These are phyloP conservation scores for Pseudozyma sp. DNA, from an alignment of 1,284 basidiomycete genomes.

Conservation along the genomic window DNA sequence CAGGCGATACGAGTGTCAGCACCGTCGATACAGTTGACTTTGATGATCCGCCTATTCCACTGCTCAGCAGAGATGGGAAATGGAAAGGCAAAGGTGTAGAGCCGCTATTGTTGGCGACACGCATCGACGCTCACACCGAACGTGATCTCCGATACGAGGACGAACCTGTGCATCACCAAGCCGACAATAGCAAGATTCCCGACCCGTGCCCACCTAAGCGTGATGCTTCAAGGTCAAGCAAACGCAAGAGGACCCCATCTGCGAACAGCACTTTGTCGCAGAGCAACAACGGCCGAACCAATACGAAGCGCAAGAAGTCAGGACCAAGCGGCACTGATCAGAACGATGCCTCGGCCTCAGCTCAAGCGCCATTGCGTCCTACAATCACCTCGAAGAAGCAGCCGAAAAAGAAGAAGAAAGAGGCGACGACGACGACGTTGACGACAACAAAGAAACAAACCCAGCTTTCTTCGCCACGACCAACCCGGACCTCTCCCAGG, in stretches of 20 bases:
- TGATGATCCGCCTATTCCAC: constrained; percentile 16
- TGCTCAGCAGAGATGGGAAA: constrained; percentile 19
- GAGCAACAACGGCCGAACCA: neutral
- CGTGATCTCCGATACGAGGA: neutral
- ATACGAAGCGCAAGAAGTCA: constrained; percentile 5
- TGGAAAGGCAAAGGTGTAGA: constrained; percentile 14
- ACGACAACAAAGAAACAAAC: neutral
- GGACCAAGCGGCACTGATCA: neutral
- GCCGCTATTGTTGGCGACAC: neutral
- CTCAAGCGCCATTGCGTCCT: too few species aligned
- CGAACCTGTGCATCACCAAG: too few species aligned
- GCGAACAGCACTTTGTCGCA: neutral
- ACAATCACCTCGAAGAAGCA: too few species aligned
- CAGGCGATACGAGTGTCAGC: constrained; percentile 17
- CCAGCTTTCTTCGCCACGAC: neutral
- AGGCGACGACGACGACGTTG: neutral
- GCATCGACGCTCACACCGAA: neutral
- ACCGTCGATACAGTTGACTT: constrained; percentile 16
- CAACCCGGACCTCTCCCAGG: neutral
- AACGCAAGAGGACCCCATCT: neutral
- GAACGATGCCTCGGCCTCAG: too few species aligned
- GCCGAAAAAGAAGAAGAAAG: neutral
- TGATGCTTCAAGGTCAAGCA: neutral
- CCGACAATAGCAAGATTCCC: neutral
- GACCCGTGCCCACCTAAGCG: neutral